Evolutionary conservation across 768 basidiomycete species (phyloP).

Genomic region (Vararia minispora): DNA sequence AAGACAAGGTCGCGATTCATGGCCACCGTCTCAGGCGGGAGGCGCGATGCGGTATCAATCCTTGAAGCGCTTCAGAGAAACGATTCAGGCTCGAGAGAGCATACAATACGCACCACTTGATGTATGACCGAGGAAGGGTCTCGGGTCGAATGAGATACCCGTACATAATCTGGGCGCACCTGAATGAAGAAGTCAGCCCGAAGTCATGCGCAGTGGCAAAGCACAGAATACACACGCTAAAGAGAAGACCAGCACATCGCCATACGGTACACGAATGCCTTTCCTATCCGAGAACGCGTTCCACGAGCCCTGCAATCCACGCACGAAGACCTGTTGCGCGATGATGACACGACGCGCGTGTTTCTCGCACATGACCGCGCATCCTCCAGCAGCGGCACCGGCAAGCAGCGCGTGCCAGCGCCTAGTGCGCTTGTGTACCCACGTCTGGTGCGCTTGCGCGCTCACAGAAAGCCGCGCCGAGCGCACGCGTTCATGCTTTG

Average conservation of each 20-base stretch:
- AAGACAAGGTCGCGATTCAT: slow-evolving; percentile 56
- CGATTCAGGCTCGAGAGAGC: not conserved
- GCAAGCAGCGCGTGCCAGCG: slow-evolving; percentile 77
- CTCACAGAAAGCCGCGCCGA: slow-evolving; percentile 47
- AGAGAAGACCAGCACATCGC: slow-evolving; percentile 73
- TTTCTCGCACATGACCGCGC: slow-evolving; percentile 74
- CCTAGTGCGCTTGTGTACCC: slow-evolving; percentile 55
- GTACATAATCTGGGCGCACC: slow-evolving; percentile 83
- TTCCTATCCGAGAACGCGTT: slow-evolving; percentile 63
- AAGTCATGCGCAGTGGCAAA: not conserved
- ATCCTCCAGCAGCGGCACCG: slow-evolving; percentile 60
- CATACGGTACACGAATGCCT: slow-evolving; percentile 67
- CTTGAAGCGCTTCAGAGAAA: slow-evolving; percentile 23
- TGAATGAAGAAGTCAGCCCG: slow-evolving; percentile 17
- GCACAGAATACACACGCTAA: slow-evolving; percentile 39
- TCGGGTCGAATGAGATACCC: slow-evolving; percentile 69
- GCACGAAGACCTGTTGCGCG: slow-evolving; percentile 83
- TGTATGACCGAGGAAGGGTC: slow-evolving; percentile 72
- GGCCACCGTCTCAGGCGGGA: slow-evolving; percentile 42
- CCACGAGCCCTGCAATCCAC: slow-evolving; percentile 85
- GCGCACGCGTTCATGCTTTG: no score
- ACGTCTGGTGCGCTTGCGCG: slow-evolving; percentile 48
- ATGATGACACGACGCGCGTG: slow-evolving; percentile 50
- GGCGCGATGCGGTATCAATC: slow-evolving; percentile 62
- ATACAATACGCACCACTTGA: slow-evolving; percentile 43